Conservation (phyloP, 352 stramenopile species). For the Globisporangium sylvaticum region DNA sequence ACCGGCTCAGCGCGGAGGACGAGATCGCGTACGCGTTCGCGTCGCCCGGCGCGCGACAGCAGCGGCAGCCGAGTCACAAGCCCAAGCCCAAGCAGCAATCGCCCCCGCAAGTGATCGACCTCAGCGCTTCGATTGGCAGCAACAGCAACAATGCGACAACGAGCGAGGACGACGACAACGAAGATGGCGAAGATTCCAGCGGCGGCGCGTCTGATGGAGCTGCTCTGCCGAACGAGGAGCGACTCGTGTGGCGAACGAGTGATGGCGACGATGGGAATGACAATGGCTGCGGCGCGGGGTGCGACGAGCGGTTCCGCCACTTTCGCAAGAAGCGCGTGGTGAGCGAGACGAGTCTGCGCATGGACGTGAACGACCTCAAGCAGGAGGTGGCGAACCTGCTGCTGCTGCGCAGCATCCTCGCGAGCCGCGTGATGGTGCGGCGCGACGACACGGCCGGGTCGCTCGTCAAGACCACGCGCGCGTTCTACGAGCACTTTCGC, state of each 20-base stretch:
- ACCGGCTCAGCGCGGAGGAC: neutral
- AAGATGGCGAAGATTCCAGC: neutral
- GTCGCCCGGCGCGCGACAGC: neutral
- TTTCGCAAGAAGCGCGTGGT: conserved; percentile 14
- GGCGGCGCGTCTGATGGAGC: neutral
- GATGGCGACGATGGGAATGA: neutral
- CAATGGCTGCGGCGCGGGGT: neutral
- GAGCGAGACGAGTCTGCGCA: conserved; percentile 8
- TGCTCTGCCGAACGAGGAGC: neutral
- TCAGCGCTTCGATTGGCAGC: neutral
- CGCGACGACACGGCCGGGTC: conserved; percentile 10
- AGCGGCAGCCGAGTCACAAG: neutral
- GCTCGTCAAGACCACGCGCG: conserved; percentile 10
- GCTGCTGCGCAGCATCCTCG: conserved; percentile 15
- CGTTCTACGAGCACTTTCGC: conserved; percentile 9
- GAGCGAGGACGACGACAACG: neutral
- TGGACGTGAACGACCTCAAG: conserved; percentile 26
- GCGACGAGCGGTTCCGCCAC: conserved; percentile 4
- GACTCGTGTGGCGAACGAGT: neutral
- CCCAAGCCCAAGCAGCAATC: neutral
- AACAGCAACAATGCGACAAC: neutral
- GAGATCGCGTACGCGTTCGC: conserved; percentile 15
- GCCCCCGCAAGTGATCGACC: too few relatives aligned
- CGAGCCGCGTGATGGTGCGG: conserved; percentile 12
- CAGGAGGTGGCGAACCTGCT: conserved; percentile 21